A percentile compares a stretch with the other conserved stretches of the same genome.
These are phyloP conservation scores for Nemania sp. DNA, from an alignment of 2,329 filamentous ascomycete genomes.

Conservation along the genomic window DNA sequence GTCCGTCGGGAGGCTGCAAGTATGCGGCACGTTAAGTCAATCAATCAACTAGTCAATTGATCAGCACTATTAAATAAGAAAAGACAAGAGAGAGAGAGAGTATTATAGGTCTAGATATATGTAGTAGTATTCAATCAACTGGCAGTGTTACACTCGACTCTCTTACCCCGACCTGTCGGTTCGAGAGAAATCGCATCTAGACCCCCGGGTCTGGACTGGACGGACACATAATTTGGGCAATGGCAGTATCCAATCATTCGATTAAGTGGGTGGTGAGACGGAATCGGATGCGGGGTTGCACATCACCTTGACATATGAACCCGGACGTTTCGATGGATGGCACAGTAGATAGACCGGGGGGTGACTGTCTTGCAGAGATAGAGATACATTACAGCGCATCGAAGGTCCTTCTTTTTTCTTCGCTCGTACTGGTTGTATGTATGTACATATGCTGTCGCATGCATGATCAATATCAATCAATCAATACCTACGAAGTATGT, in stretches of 20 bases:
- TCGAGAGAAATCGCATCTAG: constrained; percentile 2
- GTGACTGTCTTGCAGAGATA: too few species aligned
- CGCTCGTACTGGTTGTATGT: background rate
- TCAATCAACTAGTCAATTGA: too few species aligned
- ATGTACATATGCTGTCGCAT: background rate
- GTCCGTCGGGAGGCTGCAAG: too few species aligned
- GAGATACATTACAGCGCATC: too few species aligned
- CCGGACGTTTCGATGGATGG: background rate
- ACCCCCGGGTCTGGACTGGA: constrained; percentile 7
- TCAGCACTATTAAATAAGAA: too few species aligned
- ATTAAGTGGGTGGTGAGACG: background rate
- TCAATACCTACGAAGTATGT: background rate
- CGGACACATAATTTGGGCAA: too few species aligned
- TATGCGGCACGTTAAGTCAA: too few species aligned
- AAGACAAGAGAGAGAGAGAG: too few species aligned
- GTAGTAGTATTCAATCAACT: too few species aligned
- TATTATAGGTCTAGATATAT: too few species aligned
- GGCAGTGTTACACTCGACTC: too few species aligned
- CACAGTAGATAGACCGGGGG: constrained; percentile 1
- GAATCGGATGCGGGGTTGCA: constrained; percentile 17
- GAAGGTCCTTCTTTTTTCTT: background rate
- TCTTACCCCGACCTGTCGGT: background rate
- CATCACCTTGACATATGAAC: background rate
- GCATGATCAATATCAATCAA: background rate
- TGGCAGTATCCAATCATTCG: background rate